Percentiles rank a stretch among this genome's conserved stretches.
phyloP scores from a whole-genome alignment of 345 rosid species.

The Salix purpurea region DNA sequence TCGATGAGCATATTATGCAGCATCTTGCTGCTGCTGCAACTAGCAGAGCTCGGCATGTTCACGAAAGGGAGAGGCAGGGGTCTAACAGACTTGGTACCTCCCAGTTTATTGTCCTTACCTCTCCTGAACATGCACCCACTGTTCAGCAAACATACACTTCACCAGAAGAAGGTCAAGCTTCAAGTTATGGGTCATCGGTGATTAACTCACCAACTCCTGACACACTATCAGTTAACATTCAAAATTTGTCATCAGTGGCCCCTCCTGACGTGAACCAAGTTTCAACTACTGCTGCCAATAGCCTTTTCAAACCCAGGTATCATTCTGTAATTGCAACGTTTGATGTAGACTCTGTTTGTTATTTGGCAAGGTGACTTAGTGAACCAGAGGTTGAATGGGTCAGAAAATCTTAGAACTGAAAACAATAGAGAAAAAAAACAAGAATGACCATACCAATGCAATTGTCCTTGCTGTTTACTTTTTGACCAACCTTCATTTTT shows the following conservation, averaged over 20 bases:
- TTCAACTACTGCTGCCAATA: constrained; percentile 27
- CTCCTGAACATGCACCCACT: constrained; percentile 25
- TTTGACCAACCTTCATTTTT: background rate
- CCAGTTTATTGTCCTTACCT: constrained; percentile 21
- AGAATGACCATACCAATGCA: background rate
- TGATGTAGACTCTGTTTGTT: background rate
- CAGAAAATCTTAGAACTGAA: background rate
- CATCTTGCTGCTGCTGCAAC: constrained; percentile 59
- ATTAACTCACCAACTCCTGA: constrained; percentile 27
- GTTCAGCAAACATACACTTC: constrained; percentile 14
- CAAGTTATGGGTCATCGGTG: constrained; percentile 26
- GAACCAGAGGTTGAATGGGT: background rate
- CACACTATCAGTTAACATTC: constrained; percentile 19
- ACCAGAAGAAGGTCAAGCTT: constrained; percentile 21
- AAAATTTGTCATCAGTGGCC: constrained; percentile 23
- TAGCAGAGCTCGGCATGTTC: constrained; percentile 43
- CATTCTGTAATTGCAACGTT: background rate
- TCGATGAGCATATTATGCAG: constrained; percentile 61
- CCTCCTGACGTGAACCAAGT: constrained; percentile 18
- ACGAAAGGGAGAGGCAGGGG: constrained; percentile 53
- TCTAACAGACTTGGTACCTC: constrained; percentile 39
- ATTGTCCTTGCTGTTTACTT: background rate
- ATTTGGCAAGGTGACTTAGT: background rate
- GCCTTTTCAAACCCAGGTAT: constrained; percentile 47
- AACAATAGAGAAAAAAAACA: background rate